Base-by-base conservation (phyloP, 129 eudicot genomes). In the Pulicaria dysenterica region DNA sequence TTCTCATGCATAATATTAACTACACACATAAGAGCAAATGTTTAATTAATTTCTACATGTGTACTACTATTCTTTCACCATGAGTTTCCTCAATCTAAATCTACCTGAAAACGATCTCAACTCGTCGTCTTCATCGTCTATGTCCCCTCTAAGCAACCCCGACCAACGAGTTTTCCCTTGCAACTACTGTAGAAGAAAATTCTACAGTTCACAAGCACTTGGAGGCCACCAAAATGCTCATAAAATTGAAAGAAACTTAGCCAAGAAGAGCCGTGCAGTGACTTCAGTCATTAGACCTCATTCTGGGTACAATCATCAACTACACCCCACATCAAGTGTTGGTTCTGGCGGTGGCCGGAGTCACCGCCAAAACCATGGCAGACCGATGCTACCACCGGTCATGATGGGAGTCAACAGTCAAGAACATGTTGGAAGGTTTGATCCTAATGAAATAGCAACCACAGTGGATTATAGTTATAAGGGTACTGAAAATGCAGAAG, bases 191-290 rank as follows among this genome's bases (percentile, higher is more conserved):
- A 69, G 79, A 39, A 89, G 97, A 56, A 89, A 89, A 66, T 92
- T 92, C 59, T 79, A 68, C 14, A 88, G 96, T 66, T 88, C 97
- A 2, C 97, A 92, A 69, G 97, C 97, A 4, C 90, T 92, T 4
- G 96, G 97, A 7, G 97, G 97, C 19, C 97, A 92, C 86, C 97
- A 92, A 75, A 92, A 92, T 58, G 97, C 97, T 6, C 97, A 92
- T 80, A 92, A 80, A 68, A 84, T 83, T 11, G 97, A 92, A 69
- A 75, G 97, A 38, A 86, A 80, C 72, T 63, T 92, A 49, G 96
- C 89, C 6, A 92, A 92, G 86, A 88, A 81, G 72, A 88, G 80
- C 51, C 76, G 84, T 73, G 90, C 80, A 70, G 10, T 71, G 47
- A 80, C 72, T 42, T 76, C 88, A 10, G 37, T 46, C 0, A 70